Percentiles rank a stretch among this genome's conserved stretches.
phyloP scores from a whole-genome alignment of 495 filamentous ascomycete genomes.

The Bryoglossum gracile region DNA sequence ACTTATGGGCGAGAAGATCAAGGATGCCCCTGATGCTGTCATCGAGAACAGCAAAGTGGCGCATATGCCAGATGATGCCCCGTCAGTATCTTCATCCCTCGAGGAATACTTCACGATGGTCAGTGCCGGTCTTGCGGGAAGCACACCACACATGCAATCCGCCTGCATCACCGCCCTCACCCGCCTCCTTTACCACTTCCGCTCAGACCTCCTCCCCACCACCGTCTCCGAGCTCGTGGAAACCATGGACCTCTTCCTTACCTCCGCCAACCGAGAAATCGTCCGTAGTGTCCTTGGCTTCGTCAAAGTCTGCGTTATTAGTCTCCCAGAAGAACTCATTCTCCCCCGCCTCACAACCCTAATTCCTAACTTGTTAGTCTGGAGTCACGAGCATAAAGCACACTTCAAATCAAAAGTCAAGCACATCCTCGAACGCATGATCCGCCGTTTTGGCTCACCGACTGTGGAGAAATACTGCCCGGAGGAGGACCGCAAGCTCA shows the following conservation, averaged over 20 bases:
- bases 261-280: constrained; percentile 91
- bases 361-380: constrained; percentile 84
- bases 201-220: constrained; percentile 43
- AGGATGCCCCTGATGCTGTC: constrained; percentile 53
- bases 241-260: constrained; percentile 90
- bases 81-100: constrained; percentile 66
- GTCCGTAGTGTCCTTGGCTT: constrained; percentile 90
- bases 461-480: constrained; percentile 67
- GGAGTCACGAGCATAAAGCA: constrained; percentile 96
- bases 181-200: constrained; percentile 85
- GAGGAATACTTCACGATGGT: constrained; percentile 99
- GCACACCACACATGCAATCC: constrained; percentile 89
- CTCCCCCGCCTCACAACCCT: constrained; percentile 62
- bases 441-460: constrained; percentile 80
- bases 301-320: constrained; percentile 89
- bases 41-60: constrained; percentile 80
- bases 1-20: constrained; percentile 76
- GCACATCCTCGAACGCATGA: constrained; percentile 90
- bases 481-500: constrained; percentile 79
- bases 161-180: constrained; percentile 90
- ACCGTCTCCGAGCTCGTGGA: constrained; percentile 71
- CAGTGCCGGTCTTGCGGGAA: constrained; percentile 85
- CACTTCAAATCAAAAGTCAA: constrained; percentile 95
- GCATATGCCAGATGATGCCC: constrained; percentile 73
- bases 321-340: constrained; percentile 69